phyloP scores from a whole-genome alignment of 495 filamentous ascomycete species.

The Daldinia bambusicola region DNA sequence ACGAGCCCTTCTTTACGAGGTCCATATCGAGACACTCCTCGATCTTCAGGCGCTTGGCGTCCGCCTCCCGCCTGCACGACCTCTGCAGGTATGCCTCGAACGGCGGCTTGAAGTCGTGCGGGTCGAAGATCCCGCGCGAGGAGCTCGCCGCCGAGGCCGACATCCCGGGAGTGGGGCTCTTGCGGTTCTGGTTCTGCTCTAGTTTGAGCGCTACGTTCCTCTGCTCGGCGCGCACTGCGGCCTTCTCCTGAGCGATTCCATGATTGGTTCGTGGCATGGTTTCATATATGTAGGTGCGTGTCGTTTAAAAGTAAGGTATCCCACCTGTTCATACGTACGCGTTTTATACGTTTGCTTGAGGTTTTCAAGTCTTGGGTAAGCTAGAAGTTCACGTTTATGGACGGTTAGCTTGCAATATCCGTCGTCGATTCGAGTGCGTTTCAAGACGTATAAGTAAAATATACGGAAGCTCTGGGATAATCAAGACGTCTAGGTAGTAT shows the following conservation, averaged over 20 bases:
- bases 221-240: slow-evolving; percentile 18
- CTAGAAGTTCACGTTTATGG: neutral
- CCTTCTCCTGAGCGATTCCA: slow-evolving; percentile 26
- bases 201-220: neutral
- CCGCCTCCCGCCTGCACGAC: neutral
- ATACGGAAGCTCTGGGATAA: neutral
- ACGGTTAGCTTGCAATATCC: neutral
- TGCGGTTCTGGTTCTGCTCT: neutral
- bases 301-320: too few relatives aligned
- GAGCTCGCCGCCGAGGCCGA: too few relatives aligned
- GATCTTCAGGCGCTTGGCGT: slow-evolving; percentile 6
- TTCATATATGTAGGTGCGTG: too few relatives aligned
- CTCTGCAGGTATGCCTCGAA: neutral
- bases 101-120: neutral
- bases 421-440: neutral
- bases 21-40: slow-evolving; percentile 33
- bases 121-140: neutral
- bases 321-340: too few relatives aligned
- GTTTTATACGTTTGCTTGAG: too few relatives aligned
- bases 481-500: neutral
- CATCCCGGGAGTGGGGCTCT: neutral
- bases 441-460: neutral
- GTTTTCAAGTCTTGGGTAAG: too few relatives aligned
- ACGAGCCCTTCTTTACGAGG: slow-evolving; percentile 17
- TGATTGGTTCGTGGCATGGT: neutral